Conservation (phyloP, 208 protist species). For the Trypanosoma cruzi region DNA sequence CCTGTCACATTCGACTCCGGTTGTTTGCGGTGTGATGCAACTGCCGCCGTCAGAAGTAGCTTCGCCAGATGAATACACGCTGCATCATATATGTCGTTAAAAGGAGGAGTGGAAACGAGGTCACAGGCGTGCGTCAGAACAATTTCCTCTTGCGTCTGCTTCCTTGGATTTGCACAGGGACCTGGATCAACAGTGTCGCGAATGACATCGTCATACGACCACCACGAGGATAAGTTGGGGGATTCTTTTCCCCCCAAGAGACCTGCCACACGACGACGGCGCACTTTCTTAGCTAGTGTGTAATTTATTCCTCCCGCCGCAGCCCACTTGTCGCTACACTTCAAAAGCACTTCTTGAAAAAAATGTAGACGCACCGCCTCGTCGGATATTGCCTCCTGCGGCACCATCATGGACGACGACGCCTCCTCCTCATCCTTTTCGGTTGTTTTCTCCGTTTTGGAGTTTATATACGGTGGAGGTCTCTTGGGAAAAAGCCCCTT, state of each 20-base stretch:
- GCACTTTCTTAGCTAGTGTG: slow-evolving; percentile 9
- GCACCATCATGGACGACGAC: too few species aligned
- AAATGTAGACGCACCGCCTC: background rate
- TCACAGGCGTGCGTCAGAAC: background rate
- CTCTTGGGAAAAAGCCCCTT: too few species aligned
- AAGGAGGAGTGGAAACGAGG: slow-evolving; percentile 22
- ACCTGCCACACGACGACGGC: background rate
- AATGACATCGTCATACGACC: slow-evolving; percentile 16
- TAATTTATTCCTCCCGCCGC: background rate
- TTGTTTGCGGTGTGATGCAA: background rate
- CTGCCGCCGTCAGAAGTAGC: background rate
- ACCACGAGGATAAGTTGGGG: slow-evolving; percentile 1
- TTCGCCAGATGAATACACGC: slow-evolving; percentile 14
- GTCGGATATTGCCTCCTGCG: too few species aligned
- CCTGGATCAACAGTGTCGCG: background rate
- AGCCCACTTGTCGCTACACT: background rate
- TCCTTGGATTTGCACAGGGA: background rate
- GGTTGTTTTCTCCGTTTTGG: too few species aligned
- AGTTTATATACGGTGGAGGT: too few species aligned
- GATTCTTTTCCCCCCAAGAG: background rate
- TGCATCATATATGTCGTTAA: slow-evolving; percentile 6
- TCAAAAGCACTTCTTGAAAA: background rate
- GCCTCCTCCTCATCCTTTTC: too few species aligned
- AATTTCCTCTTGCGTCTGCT: background rate
- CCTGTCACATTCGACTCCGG: background rate